Evolutionary conservation across 2,329 filamentous ascomycete species (phyloP), one percentile per base, ranked within the genome.

Genomic region (Microcera coccophila): DNA sequence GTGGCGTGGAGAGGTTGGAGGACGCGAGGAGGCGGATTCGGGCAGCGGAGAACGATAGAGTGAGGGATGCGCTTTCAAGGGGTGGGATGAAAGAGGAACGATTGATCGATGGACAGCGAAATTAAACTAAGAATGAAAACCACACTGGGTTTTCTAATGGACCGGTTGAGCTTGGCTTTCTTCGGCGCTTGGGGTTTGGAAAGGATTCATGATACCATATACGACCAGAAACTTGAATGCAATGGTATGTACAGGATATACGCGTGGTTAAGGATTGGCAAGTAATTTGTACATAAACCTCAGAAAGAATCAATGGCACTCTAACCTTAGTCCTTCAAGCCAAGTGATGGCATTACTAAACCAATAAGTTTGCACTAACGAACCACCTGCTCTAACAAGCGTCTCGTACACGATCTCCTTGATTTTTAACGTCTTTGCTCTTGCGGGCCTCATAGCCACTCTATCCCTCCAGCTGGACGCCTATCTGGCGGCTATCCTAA

Each of bases 1-100:
- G 79, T 37, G 84, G 85, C 0, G 79, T 90, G 2, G 84, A 90
- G 62, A 73, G 87, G 49, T 66, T 93, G 47, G 82, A 87, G 60
- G 65, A 69, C 17, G 81, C 82, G 36, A 72, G 85, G 45, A 73
- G 76, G 32, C 75, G 78, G 47, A 76, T 80, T 15, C 69, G 77
- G 41, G 73, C 70, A 21, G 64, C 78, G 14, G 81, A 86, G 67
- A 72, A 79, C 32, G 77, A 84, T 24, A 67, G 75, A 39, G 67
- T 82, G 19, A 66, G 70, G 42, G 70, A 76, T 54, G 75, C 73
- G 3, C 54, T 82, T 41, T 68, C 70, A 12, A 70, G 70, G 47
- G 71, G 70, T 3, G 66, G 68, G 41, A 32, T 62, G 18, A 68
- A 65, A 33, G 62, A 66, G 22, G 69, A 72, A 26, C 57, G 58